Evolutionary conservation across 371 early-diverging fungal genomes (phyloP).

Genomic region (Mortierella sp.): DNA sequence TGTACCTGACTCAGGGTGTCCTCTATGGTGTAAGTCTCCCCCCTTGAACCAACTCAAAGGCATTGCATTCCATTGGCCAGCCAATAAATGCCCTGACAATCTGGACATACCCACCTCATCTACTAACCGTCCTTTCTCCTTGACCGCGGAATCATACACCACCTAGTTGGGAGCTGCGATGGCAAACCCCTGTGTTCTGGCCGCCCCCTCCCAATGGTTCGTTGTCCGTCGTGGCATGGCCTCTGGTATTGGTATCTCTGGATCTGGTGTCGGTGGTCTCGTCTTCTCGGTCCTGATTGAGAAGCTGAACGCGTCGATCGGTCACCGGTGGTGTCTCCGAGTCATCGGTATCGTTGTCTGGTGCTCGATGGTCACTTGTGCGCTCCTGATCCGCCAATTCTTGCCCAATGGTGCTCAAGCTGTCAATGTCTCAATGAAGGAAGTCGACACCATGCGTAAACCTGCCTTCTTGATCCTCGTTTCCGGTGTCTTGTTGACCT

Average conservation of each 20-base stretch:
- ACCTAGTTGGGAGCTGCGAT: conserved; percentile 61
- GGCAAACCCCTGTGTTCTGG: conserved; percentile 69
- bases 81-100: neutral
- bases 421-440: conserved; percentile 37
- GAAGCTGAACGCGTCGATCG: conserved; percentile 59
- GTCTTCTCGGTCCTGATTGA: conserved; percentile 67
- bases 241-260: conserved; percentile 82
- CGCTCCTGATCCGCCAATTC: conserved; percentile 58
- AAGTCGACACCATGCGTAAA: conserved; percentile 31
- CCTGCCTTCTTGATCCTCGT: conserved; percentile 55
- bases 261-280: conserved; percentile 77
- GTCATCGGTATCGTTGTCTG: conserved; percentile 60
- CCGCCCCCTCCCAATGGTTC: conserved; percentile 84
- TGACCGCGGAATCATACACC: neutral
- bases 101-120: neutral
- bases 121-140: neutral
- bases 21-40: conserved; percentile 42
- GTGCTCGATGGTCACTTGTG: conserved; percentile 34
- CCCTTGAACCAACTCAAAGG: too few relatives aligned
- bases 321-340: conserved; percentile 65
- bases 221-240: conserved; percentile 78
- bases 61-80: neutral
- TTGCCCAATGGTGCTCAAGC: conserved; percentile 29
- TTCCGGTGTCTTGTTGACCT: conserved; percentile 59
- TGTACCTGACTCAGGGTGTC: conserved; percentile 50